Evolutionary conservation across 305 asterid species (phyloP).

Genomic region (Fraxinus xanthoxyloides): DNA sequence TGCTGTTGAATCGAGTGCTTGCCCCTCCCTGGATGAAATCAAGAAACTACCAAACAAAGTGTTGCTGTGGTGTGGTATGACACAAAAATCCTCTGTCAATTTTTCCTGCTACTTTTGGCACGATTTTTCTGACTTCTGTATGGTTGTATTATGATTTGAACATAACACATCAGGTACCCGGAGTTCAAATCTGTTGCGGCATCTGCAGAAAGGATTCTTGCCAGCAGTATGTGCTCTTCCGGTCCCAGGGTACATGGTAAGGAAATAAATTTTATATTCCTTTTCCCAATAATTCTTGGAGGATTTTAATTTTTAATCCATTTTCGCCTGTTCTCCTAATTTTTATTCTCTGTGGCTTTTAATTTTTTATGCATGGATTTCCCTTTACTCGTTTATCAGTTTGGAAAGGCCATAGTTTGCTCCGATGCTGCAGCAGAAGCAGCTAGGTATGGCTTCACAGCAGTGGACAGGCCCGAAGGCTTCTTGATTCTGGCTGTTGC

Average conservation of each 20-base stretch:
- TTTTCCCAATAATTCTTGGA: neutral
- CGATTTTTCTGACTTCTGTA: neutral
- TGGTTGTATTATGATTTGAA: neutral
- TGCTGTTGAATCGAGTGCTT: slow-evolving; percentile 61
- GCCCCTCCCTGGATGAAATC: slow-evolving; percentile 69
- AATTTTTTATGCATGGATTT: neutral
- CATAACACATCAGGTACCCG: slow-evolving; percentile 43
- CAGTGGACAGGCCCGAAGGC: slow-evolving; percentile 82
- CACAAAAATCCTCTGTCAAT: neutral
- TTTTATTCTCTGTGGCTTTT: neutral
- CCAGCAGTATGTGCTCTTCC: slow-evolving; percentile 67
- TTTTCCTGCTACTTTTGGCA: neutral
- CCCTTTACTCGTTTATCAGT: slow-evolving; percentile 28
- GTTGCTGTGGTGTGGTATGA: slow-evolving; percentile 87
- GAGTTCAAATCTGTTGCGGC: slow-evolving; percentile 69
- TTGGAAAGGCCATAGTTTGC: slow-evolving; percentile 85
- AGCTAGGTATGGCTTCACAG: slow-evolving; percentile 78
- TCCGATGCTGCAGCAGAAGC: slow-evolving; percentile 91
- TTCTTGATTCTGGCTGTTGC: slow-evolving; percentile 81
- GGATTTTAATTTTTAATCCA: neutral
- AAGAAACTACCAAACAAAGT: slow-evolving; percentile 67
- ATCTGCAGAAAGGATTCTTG: slow-evolving; percentile 69
- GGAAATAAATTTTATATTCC: neutral
- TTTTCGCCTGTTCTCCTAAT: neutral
- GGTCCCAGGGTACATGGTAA: slow-evolving; percentile 80